These are phyloP conservation scores for Clarkia xantiana DNA, from an alignment of 345 rosid genomes.

Conservation along the genomic window DNA sequence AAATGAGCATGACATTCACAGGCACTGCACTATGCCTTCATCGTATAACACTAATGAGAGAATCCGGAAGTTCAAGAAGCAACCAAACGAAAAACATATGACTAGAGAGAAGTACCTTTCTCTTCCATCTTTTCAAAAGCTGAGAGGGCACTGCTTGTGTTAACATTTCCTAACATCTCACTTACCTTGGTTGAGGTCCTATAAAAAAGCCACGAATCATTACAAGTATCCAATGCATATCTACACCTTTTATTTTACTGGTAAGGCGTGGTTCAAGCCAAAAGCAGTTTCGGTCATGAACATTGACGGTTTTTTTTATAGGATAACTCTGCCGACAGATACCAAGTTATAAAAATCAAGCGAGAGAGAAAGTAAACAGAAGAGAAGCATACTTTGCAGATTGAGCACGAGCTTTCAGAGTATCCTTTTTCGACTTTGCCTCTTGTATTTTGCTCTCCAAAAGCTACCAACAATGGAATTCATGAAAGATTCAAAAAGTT, in stretches of 20 bases:
- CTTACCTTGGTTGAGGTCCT: constrained; percentile 71
- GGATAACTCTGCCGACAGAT: neutral
- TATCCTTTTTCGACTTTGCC: constrained; percentile 94
- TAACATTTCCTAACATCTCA: constrained; percentile 68
- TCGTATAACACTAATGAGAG: too few species aligned
- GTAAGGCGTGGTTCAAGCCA: too few species aligned
- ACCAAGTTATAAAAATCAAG: constrained; percentile 6
- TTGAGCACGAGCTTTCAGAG: constrained; percentile 86
- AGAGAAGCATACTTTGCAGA: constrained; percentile 44
- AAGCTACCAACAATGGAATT: constrained; percentile 32
- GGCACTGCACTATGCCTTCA: too few species aligned
- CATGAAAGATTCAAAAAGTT: too few species aligned
- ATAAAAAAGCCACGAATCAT: constrained; percentile 1
- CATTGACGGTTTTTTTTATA: too few species aligned
- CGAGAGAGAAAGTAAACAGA: constrained; percentile 5
- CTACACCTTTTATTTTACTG: too few species aligned
- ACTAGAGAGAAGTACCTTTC: constrained; percentile 33
- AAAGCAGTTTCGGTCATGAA: too few species aligned
- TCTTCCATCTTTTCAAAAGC: constrained; percentile 88
- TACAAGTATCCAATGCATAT: too few species aligned
- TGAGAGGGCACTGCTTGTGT: constrained; percentile 61
- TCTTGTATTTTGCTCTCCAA: constrained; percentile 98
- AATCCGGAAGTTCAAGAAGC: neutral
- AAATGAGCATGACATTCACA: too few species aligned
- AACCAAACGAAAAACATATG: neutral